phyloP scores from a whole-genome alignment of 2,329 filamentous ascomycete species.

The Ceratocystis albifundus region DNA sequence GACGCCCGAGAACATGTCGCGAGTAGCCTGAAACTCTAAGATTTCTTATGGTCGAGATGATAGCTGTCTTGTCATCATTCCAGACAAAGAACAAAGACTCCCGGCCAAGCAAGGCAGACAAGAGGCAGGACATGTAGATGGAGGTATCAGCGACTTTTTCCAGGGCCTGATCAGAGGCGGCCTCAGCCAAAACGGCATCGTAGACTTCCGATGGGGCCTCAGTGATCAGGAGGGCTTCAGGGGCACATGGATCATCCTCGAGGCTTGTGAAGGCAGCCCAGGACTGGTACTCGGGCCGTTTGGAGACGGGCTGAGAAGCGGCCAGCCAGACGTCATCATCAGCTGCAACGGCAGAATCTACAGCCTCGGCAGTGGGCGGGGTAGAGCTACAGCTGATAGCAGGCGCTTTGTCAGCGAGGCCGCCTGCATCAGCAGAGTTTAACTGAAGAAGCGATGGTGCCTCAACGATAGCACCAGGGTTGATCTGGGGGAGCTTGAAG shows the following conservation, averaged over 20 bases:
- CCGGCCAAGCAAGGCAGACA: constrained; percentile 57
- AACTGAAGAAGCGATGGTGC: constrained; percentile 6
- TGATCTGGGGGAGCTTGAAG: constrained; percentile 21
- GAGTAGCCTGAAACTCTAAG: constrained; percentile 49
- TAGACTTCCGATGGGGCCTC: constrained; percentile 57
- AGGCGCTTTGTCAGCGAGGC: not conserved
- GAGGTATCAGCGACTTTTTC: constrained; percentile 35
- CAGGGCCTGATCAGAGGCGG: constrained; percentile 32
- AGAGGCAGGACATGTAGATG: constrained; percentile 45
- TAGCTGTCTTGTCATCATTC: constrained; percentile 41
- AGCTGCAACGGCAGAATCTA: not conserved
- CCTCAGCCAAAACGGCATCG: constrained; percentile 46
- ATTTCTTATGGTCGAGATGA: constrained; percentile 38
- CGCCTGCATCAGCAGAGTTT: not conserved
- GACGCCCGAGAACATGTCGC: constrained; percentile 36
- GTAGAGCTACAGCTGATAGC: not conserved
- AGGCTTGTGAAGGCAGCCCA: constrained; percentile 55
- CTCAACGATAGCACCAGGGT: constrained; percentile 12
- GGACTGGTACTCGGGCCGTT: constrained; percentile 41
- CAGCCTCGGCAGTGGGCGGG: not conserved
- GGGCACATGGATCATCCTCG: constrained; percentile 28
- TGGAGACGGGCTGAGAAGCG: constrained; percentile 29
- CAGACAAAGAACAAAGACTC: constrained; percentile 61
- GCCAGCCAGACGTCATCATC: constrained; percentile 39
- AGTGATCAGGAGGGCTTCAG: constrained; percentile 47